Percentiles rank a stretch among this genome's conserved stretches.
These are phyloP conservation scores for Fusarium phyllophilum DNA, from an alignment of 2,329 filamentous ascomycete species.

Conservation along the genomic window DNA sequence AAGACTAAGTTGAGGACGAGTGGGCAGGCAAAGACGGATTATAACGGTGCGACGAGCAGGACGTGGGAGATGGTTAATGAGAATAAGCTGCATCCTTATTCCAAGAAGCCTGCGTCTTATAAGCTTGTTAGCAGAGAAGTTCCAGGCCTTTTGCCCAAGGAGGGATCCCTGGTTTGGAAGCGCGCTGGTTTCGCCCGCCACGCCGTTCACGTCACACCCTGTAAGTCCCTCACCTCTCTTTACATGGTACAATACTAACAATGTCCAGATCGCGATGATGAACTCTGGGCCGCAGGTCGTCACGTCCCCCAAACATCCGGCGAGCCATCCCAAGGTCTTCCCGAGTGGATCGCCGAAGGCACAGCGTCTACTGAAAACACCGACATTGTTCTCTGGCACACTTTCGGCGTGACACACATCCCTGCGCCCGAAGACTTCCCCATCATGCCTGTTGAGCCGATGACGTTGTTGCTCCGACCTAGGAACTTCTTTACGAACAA, in stretches of 20 bases:
- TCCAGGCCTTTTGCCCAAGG: constrained; percentile 80
- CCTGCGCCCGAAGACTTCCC: constrained; percentile 91
- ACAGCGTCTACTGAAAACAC: constrained; percentile 78
- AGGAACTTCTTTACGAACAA: constrained; percentile 86
- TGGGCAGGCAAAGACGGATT: constrained; percentile 77
- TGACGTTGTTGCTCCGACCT: constrained; percentile 81
- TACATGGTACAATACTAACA: neutral
- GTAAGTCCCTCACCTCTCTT: constrained; percentile 60
- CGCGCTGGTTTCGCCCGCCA: constrained; percentile 88
- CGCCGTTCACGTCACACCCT: constrained; percentile 88
- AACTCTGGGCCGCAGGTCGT: constrained; percentile 85
- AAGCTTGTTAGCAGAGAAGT: constrained; percentile 92
- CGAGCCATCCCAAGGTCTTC: constrained; percentile 77
- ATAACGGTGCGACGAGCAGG: constrained; percentile 79
- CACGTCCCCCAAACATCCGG: constrained; percentile 91
- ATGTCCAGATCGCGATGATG: constrained; percentile 79
- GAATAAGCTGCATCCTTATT: constrained; percentile 84
- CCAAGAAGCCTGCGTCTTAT: constrained; percentile 84
- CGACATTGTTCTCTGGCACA: constrained; percentile 93
- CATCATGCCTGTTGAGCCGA: constrained; percentile 88
- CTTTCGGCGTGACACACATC: constrained; percentile 91
- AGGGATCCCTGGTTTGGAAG: constrained; percentile 86
- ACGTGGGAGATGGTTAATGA: constrained; percentile 94
- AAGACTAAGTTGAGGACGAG: constrained; percentile 82
- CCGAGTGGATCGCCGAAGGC: constrained; percentile 80